Conservation (phyloP, 177 flowering plant genomes). For the Vitis hybrid region DNA sequence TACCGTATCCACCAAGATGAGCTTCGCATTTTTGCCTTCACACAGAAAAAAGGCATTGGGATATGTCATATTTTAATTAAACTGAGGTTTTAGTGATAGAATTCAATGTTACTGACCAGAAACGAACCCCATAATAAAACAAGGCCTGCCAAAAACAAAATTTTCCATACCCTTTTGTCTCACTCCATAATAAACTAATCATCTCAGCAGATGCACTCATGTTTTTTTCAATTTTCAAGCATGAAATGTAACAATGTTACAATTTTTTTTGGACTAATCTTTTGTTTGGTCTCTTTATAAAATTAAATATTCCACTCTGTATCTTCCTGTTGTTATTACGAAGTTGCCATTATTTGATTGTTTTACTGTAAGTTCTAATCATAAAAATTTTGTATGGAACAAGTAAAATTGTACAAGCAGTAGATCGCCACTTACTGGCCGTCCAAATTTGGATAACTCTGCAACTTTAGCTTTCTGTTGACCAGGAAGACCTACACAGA, state of each 20-base stretch:
- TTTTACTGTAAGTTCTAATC: too few species aligned
- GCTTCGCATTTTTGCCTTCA: slow-evolving; percentile 79
- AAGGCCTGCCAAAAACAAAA: too few species aligned
- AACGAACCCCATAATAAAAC: too few species aligned
- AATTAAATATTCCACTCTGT: too few species aligned
- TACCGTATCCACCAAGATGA: slow-evolving; percentile 80
- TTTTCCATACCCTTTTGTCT: too few species aligned
- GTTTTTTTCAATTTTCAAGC: not conserved
- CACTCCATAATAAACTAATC: too few species aligned
- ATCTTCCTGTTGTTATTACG: too few species aligned
- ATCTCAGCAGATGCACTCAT: too few species aligned
- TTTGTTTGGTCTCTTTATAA: too few species aligned
- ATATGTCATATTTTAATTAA: not conserved
- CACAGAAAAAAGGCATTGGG: slow-evolving; percentile 8
- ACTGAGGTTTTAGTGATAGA: not conserved
- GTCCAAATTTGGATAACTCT: slow-evolving; percentile 74
- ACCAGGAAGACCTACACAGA: slow-evolving; percentile 63
- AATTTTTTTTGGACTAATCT: too few species aligned
- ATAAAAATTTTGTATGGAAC: not conserved
- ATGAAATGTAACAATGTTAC: not conserved
- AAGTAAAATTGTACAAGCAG: slow-evolving; percentile 4
- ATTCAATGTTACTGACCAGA: too few species aligned
- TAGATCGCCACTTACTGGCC: slow-evolving; percentile 44
- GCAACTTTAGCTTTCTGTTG: slow-evolving; percentile 69
- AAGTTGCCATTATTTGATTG: too few species aligned